phyloP scores from a whole-genome alignment of 2,329 filamentous ascomycete species.

The Stagonosporopsis chrysanthemi region DNA sequence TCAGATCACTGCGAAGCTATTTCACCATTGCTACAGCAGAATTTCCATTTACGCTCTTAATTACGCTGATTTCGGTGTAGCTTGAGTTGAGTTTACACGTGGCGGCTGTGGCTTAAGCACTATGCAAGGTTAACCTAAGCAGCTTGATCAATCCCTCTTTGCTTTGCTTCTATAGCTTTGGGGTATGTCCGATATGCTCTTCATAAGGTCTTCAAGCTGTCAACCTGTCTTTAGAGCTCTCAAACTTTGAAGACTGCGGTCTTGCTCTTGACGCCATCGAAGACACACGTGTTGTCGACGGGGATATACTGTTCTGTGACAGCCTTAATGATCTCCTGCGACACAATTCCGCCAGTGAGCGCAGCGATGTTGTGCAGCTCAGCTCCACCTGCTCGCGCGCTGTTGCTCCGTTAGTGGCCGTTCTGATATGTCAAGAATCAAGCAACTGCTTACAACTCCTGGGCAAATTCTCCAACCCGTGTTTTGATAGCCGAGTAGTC shows the following conservation, averaged over 20 bases:
- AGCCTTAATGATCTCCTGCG: conserved; percentile 95
- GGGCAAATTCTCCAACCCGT: conserved; percentile 47
- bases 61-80: too few relatives aligned
- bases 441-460: conserved; percentile 52
- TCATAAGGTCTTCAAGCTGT: background rate
- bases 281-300: conserved; percentile 69
- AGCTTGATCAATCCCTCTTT: too few relatives aligned
- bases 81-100: too few relatives aligned
- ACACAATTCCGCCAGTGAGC: conserved; percentile 86
- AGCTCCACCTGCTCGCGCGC: conserved; percentile 76
- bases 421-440: background rate
- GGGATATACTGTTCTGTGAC: conserved; percentile 74
- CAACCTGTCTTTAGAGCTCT: background rate
- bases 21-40: too few relatives aligned
- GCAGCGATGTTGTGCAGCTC: conserved; percentile 94
- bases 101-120: background rate
- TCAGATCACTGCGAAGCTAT: background rate
- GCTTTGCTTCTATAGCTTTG: background rate
- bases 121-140: background rate
- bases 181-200: background rate
- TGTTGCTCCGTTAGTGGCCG: conserved; percentile 26
- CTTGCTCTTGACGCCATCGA: conserved; percentile 67
- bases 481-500: conserved; percentile 50
- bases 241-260: conserved; percentile 59
- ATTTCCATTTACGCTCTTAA: too few relatives aligned